A percentile compares a stretch with the other conserved stretches of the same genome.
Conservation (phyloP, 495 filamentous ascomycete genomes). For the Haplographium delicatum region DNA sequence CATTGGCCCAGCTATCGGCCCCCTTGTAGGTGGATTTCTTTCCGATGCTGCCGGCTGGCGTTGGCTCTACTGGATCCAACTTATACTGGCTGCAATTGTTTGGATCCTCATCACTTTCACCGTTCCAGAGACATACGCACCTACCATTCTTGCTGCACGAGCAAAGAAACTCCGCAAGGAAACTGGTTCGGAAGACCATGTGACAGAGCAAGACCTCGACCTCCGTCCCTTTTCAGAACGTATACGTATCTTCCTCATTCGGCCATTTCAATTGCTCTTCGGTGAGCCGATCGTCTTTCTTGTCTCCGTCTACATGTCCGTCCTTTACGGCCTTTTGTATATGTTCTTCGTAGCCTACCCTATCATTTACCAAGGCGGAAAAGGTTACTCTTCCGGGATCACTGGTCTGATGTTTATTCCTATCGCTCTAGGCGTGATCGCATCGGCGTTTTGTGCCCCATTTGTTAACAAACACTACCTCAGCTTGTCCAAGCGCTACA, state of each 20-base stretch:
- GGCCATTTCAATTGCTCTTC: slow-evolving; percentile 77
- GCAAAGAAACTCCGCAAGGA: slow-evolving; percentile 62
- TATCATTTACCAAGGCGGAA: slow-evolving; percentile 70
- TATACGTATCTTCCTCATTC: slow-evolving; percentile 60
- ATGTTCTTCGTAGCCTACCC: slow-evolving; percentile 71
- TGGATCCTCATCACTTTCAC: slow-evolving; percentile 73
- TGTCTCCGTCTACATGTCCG: slow-evolving; percentile 56
- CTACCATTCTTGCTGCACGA: slow-evolving; percentile 58
- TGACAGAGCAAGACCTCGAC: slow-evolving; percentile 72
- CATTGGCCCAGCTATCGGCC: slow-evolving; percentile 67
- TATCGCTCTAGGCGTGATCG: slow-evolving; percentile 61
- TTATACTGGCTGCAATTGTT: slow-evolving; percentile 61
- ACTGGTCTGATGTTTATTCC: slow-evolving; percentile 83
- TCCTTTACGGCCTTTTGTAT: slow-evolving; percentile 54
- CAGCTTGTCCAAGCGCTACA: slow-evolving; percentile 48
- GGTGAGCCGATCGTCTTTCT: slow-evolving; percentile 74
- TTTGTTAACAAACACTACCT: slow-evolving; percentile 75
- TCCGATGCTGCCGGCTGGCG: slow-evolving; percentile 66
- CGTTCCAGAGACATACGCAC: slow-evolving; percentile 75
- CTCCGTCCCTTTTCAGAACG: slow-evolving; percentile 56
- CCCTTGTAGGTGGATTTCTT: slow-evolving; percentile 71
- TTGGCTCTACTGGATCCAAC: slow-evolving; percentile 82
- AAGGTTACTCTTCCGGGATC: slow-evolving; percentile 63
- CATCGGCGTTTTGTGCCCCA: slow-evolving; percentile 60
- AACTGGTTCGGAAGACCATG: slow-evolving; percentile 57